Percentiles rank a stretch among this genome's conserved stretches.
Evolutionary conservation across 805 yeast species (phyloP).

Genomic region (Saturnispora dispora): DNA sequence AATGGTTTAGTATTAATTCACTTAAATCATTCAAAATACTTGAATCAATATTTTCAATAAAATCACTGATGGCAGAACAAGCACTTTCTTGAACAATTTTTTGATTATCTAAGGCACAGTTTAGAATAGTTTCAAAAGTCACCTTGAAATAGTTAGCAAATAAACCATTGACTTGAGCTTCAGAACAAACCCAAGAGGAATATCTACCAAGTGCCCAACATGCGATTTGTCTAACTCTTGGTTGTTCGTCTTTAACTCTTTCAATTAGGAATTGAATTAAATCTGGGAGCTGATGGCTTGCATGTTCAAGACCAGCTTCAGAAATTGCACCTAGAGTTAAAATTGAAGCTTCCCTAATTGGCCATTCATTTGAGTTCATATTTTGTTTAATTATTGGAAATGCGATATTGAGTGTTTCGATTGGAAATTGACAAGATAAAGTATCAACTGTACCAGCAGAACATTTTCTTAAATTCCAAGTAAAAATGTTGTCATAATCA

Average conservation of each 20-base stretch:
- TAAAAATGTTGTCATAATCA: conserved; percentile 55
- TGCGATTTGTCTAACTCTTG: conserved; percentile 83
- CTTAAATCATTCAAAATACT: conserved; percentile 52
- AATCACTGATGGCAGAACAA: conserved; percentile 75
- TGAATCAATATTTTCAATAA: conserved; percentile 68
- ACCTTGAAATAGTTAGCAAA: conserved; percentile 65
- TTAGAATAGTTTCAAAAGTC: conserved; percentile 67
- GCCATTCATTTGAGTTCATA: conserved; percentile 71
- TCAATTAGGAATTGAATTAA: conserved; percentile 81
- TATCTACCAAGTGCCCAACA: conserved; percentile 95
- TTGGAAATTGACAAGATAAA: conserved; percentile 59
- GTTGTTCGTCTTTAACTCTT: conserved; percentile 62
- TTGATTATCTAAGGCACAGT: conserved; percentile 69
- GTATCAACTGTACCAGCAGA: conserved; percentile 89
- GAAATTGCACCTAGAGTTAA: conserved; percentile 93
- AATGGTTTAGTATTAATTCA: conserved; percentile 58
- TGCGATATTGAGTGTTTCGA: conserved; percentile 52
- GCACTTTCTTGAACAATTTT: conserved; percentile 96
- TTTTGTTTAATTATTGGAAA: conserved; percentile 70
- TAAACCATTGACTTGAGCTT: conserved; percentile 51
- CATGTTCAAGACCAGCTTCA: conserved; percentile 71
- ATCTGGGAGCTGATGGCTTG: conserved; percentile 64
- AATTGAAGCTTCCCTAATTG: conserved; percentile 84
- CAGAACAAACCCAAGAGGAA: conserved; percentile 69
- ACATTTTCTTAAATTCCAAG: conserved; percentile 90